Evolutionary conservation across 345 rosid species (phyloP), one percentile per base, ranked within the genome.

Genomic region (Raphanus raphanistrum): DNA sequence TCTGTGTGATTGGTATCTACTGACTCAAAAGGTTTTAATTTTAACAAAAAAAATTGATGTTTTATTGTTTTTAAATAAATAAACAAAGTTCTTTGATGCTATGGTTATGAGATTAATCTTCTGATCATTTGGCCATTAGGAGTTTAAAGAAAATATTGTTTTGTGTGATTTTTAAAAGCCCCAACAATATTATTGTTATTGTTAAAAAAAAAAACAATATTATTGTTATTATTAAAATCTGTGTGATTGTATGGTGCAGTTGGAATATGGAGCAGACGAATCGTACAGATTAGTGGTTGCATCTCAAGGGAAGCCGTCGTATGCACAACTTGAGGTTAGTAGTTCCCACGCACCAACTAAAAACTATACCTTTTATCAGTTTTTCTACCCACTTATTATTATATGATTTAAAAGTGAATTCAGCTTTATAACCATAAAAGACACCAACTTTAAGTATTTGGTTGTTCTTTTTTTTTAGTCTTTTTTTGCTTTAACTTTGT

Each of bases 271-370:
- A 32, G 61, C 57, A 31, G 89, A 89, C 55, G 96, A 90, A 72
- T 89, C 93, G 13, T 89, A 90, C 85, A 89, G 75, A 72, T 75
- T 90, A 62, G 68, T 70, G 54, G 84, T 90, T 58, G 85, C 93
- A 66, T 83, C 87, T 31, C 78, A 61, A 28, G 78, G 72, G 27
- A 84, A 83, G 12, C 84, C 86, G 4, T 77, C 70, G 72, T 81
- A 64, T 82, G 92, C 88, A 26, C 84, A 79, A 62, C 86, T 89
- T 64, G 87, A 89, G 93, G 93, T 79, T 67, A 73, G 82, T 85
- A 59, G 59, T 63, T 76, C 62, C 65, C 2, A 48, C 4, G 52
- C 29, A 28, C 27, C 59, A 58, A 13, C 66, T 54, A 70, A 15
- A 59, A 59, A 0, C 29, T 13, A 4, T 5, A 0, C 70, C 28